Evolutionary conservation across 345 rosid species (phyloP).

Genomic region (Durio zibethinus): DNA sequence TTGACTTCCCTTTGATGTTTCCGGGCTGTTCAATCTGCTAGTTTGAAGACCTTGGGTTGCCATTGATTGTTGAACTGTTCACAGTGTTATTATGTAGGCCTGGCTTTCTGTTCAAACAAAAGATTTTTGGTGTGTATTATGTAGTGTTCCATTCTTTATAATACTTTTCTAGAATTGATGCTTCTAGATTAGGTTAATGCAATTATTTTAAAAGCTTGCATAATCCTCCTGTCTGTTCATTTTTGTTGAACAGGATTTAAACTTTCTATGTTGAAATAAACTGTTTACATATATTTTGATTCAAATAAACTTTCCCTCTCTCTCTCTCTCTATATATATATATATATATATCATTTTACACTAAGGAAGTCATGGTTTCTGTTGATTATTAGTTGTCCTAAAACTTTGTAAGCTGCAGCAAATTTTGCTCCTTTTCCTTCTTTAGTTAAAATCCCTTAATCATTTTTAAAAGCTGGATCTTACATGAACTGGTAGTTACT

Average conservation of each 20-base stretch:
- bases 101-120: neutral
- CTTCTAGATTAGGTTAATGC: neutral
- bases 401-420: neutral
- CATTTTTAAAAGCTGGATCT: neutral
- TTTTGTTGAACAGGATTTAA: neutral
- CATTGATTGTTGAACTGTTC: neutral
- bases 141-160: neutral
- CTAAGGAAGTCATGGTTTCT: neutral
- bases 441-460: neutral
- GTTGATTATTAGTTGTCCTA: neutral
- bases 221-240: neutral
- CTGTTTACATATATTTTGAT: no score
- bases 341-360: neutral
- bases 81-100: neutral
- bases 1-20: neutral
- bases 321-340: neutral
- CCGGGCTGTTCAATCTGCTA: neutral
- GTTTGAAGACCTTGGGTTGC: constrained; percentile 15
- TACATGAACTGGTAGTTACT: neutral
- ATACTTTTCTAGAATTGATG: neutral
- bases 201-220: neutral
- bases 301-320: no score
- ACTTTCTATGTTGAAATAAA: neutral
- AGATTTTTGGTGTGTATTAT: neutral
- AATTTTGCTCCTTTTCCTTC: neutral